Evolutionary conservation across 2,329 filamentous ascomycete genomes (phyloP).

Genomic region (Ophiostoma sp.): DNA sequence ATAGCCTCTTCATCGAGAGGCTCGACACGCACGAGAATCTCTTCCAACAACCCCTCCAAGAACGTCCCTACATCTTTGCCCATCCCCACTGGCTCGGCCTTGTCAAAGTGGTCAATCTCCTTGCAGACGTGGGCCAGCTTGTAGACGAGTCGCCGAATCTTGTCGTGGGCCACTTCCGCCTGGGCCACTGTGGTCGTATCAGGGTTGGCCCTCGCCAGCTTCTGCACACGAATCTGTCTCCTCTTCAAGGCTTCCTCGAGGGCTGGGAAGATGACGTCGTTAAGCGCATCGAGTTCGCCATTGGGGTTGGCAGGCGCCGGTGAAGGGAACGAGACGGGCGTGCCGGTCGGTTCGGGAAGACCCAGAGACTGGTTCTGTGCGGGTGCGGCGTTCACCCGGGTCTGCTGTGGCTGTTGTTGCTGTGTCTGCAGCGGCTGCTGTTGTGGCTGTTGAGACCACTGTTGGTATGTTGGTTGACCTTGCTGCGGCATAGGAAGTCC

Average conservation of each 20-base stretch:
- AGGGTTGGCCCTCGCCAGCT: constrained; percentile 42
- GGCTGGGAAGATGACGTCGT: constrained; percentile 89
- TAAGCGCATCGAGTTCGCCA: constrained; percentile 79
- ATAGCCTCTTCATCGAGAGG: constrained; percentile 68
- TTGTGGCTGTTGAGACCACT: constrained; percentile 16
- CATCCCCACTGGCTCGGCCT: constrained; percentile 87
- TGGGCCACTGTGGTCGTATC: constrained; percentile 51
- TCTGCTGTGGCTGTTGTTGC: not conserved
- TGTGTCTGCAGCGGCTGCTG: not conserved
- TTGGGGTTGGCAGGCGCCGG: constrained; percentile 59
- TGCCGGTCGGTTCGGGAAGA: not conserved
- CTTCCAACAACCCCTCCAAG: constrained; percentile 87
- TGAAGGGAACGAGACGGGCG: constrained; percentile 53
- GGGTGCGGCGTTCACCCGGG: not conserved
- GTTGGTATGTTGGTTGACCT: constrained; percentile 12
- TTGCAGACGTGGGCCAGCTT: constrained; percentile 82
- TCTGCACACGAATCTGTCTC: constrained; percentile 64
- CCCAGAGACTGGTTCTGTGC: not conserved
- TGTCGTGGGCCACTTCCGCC: constrained; percentile 73
- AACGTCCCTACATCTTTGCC: constrained; percentile 86
- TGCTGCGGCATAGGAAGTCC: constrained; percentile 2
- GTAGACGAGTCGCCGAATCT: constrained; percentile 75
- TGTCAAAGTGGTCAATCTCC: constrained; percentile 88
- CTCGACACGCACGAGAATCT: constrained; percentile 89
- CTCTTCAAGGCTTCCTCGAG: constrained; percentile 87